These are phyloP conservation scores for Tricladium varicosporioides DNA, from an alignment of 2,329 filamentous ascomycete genomes.

Conservation along the genomic window DNA sequence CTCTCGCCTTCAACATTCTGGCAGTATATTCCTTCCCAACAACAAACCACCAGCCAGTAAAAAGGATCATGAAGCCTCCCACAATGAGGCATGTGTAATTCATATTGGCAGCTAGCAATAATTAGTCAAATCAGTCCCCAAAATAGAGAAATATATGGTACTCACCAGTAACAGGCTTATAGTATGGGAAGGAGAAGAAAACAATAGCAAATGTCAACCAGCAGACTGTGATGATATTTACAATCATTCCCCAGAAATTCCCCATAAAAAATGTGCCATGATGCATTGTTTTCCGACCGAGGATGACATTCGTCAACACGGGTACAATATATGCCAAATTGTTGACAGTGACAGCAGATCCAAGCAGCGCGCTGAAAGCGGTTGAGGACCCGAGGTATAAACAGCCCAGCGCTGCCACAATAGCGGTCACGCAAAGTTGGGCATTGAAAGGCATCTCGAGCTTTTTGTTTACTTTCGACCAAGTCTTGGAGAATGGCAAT, in stretches of 20 bases:
- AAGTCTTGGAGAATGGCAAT: slow-evolving; percentile 51
- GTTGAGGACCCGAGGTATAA: slow-evolving; percentile 44
- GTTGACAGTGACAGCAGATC: slow-evolving; percentile 42
- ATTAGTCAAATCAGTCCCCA: not conserved
- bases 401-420: slow-evolving; percentile 40
- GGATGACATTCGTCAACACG: slow-evolving; percentile 43
- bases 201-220: slow-evolving; percentile 43
- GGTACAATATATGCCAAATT: slow-evolving; percentile 46
- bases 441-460: slow-evolving; percentile 38
- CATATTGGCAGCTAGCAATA: slow-evolving; percentile 39
- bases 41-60: slow-evolving; percentile 43
- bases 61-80: slow-evolving; percentile 39
- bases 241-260: slow-evolving; percentile 31
- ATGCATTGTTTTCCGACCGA: slow-evolving; percentile 39
- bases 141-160: too few relatives aligned
- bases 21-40: slow-evolving; percentile 39
- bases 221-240: slow-evolving; percentile 38
- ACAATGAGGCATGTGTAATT: slow-evolving; percentile 49
- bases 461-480: slow-evolving; percentile 36
- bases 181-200: slow-evolving; percentile 45
- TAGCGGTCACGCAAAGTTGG: slow-evolving; percentile 35
- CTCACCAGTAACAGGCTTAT: slow-evolving; percentile 36
- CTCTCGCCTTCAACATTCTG: slow-evolving; percentile 38
- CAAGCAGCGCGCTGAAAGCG: slow-evolving; percentile 43
- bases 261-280: slow-evolving; percentile 41